Base-by-base conservation (phyloP, 805 yeast species). In the Yarrowia keelungensis region DNA sequence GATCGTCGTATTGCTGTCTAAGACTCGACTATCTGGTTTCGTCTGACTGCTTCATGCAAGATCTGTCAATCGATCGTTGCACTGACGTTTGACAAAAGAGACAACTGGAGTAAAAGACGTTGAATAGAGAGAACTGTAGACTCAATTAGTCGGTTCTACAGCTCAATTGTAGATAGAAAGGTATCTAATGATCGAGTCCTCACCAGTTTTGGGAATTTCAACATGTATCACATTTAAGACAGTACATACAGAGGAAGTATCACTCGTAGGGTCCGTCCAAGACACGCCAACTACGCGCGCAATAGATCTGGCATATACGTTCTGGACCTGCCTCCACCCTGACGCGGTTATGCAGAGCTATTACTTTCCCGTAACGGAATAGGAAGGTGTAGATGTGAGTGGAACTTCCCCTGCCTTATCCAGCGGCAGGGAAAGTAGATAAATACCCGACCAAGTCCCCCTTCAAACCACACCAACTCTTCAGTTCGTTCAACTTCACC, bases 321-420 rank as follows among this genome's bases (percentile, higher is more conserved):
- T 4, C 14, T 49, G 12, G 22, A n/a, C 39, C 15, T 49, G 32
- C 19, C 14, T 15, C 38, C 19, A 32, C 22, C 39, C 5, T 2
- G 12, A 15, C 11, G 26, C 41, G 41, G 41, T 1, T 50, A 50
- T 50, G 56, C 56, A 50, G 14, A 41, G 8, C 41, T 50, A 50
- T 50, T 35, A 50, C 56, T 50, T 50, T n/a, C 56, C 56, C 56
- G 56, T 50, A n/a, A 35, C 35, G 41, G 41, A 50, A 50, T 36
- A 50, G 56, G 56, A 15, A 50, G 56, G 39, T 16, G 41, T 50
- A 49, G 56, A 50, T 50, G 42, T 11, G 16, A 50, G 54, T 32
- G 39, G n/a, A 35, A 5, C 56, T 35, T 8, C 26, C 11, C 41
- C 35, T 50, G 2, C 56, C 26, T 12, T 8, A 35, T 50, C 35